Base-by-base conservation (phyloP, 2,329 filamentous ascomycete species). In the Arthroderma sp. region DNA sequence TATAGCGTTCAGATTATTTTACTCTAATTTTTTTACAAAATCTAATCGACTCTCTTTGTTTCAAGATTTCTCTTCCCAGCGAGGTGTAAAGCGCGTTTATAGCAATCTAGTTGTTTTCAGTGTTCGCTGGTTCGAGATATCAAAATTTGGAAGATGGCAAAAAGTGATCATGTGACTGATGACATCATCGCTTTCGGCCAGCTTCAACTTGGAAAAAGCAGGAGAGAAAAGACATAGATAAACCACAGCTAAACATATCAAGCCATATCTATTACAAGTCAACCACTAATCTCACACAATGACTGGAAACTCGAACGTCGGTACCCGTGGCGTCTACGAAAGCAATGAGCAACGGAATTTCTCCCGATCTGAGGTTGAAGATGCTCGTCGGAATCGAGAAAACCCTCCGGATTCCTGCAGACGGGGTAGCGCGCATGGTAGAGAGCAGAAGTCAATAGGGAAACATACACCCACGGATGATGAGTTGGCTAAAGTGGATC, bases 321-420 rank as follows among this genome's bases (percentile, higher is more conserved):
- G 87, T 64, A 78, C 76, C 69, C 66, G 73, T 61, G 70, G 73
- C 60, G 74, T 88, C 69, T 91, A 93, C 74, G 86, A 91, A 74
- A 84, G 79, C 58, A 85, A 83, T 59, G 87, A 93, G 73, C 87
- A 93, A 77, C 80, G 81, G 65, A 88, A 83, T 69, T 69, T 73
- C 61, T 79, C 81, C 61, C 68, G 79, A 59, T 76, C 79, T 1
- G 74, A 79, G 60, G 62, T 76, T 55, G 67, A 73, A 47, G 76
- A 81, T 66, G 75, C 77, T 19, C 74, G 80, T 55, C 78, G 82
- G 60, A 93, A 81, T 74, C 75, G 90, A 60, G 85, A 91, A 74
- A 88, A 88, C 65, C 77, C 85, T 70, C 70, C 78, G 19, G 49
- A n/a, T 3, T 63, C 61, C 2, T 61, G 53, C 51, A 51, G 59